These are phyloP conservation scores for Phytophthora foliorum DNA, from an alignment of 352 stramenopile species.

Conservation along the genomic window DNA sequence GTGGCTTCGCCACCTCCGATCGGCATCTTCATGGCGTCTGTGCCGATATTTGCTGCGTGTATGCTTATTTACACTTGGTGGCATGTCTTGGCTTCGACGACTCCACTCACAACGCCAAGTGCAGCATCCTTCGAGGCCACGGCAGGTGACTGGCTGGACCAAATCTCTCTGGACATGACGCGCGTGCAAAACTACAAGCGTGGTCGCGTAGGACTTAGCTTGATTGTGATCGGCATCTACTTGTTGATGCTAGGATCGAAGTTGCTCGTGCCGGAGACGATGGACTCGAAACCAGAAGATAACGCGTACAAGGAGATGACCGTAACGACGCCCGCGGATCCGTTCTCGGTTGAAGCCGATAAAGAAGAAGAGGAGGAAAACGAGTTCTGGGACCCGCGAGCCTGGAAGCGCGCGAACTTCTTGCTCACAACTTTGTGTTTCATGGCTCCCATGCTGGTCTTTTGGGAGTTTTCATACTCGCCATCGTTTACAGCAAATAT, in stretches of 20 bases:
- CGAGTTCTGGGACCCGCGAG: conserved; percentile 82
- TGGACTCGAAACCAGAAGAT: conserved; percentile 81
- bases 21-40: conserved; percentile 74
- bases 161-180: conserved; percentile 81
- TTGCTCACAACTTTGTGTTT: conserved; percentile 87
- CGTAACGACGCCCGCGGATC: conserved; percentile 41
- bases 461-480: conserved; percentile 99
- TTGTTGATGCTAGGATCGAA: conserved; percentile 68
- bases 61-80: conserved; percentile 89
- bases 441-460: conserved; percentile 89
- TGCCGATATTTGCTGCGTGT: conserved; percentile 67
- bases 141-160: conserved; percentile 90
- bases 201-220: conserved; percentile 85
- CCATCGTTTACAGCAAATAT: conserved; percentile 92
- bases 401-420: conserved; percentile 95
- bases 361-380: conserved; percentile 65
- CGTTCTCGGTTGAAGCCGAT: conserved; percentile 66
- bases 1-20: conserved; percentile 87
- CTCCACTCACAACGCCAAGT: conserved; percentile 60
- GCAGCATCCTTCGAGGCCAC: conserved; percentile 86
- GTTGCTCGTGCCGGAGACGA: conserved; percentile 88
- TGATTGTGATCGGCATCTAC: conserved; percentile 89
- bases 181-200: conserved; percentile 87
- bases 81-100: conserved; percentile 62
- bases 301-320: conserved; percentile 82